These are phyloP conservation scores for Carex arenaria DNA, from an alignment of 202 grass and related monocot genomes.

Conservation along the genomic window DNA sequence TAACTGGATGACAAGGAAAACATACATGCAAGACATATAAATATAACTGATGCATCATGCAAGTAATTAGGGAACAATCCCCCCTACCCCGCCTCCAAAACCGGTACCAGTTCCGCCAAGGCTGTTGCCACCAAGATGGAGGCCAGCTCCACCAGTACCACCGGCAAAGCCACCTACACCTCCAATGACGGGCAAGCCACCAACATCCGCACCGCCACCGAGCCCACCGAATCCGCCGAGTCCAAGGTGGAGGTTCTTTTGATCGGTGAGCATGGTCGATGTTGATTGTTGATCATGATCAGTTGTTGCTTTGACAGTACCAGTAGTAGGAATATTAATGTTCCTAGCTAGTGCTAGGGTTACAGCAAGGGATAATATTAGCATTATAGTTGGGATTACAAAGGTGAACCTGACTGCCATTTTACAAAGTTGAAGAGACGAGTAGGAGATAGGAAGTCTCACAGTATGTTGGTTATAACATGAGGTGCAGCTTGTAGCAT, in stretches of 20 bases:
- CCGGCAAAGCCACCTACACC: background rate
- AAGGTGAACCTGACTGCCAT: conserved; percentile 12
- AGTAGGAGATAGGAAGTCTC: background rate
- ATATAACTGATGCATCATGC: background rate
- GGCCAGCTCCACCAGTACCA: background rate
- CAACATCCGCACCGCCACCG: background rate
- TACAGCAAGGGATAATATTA: background rate
- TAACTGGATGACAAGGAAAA: background rate
- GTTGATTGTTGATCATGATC: background rate
- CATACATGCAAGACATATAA: background rate
- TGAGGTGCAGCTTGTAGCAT: background rate
- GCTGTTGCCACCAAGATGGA: background rate
- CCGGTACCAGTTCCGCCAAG: background rate
- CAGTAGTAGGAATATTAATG: background rate
- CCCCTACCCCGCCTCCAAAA: background rate
- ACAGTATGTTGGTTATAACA: background rate
- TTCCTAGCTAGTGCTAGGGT: conserved; percentile 7
- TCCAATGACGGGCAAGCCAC: background rate
- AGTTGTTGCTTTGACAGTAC: background rate
- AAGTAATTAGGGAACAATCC: conserved; percentile 2
- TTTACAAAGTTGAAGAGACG: background rate
- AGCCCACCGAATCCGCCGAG: conserved; percentile 10
- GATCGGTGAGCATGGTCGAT: background rate
- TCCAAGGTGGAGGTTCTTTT: conserved; percentile 10
- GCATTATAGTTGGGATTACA: background rate